These are phyloP conservation scores for Spathaspora arborariae DNA, from an alignment of 805 yeast genomes.

Conservation along the genomic window DNA sequence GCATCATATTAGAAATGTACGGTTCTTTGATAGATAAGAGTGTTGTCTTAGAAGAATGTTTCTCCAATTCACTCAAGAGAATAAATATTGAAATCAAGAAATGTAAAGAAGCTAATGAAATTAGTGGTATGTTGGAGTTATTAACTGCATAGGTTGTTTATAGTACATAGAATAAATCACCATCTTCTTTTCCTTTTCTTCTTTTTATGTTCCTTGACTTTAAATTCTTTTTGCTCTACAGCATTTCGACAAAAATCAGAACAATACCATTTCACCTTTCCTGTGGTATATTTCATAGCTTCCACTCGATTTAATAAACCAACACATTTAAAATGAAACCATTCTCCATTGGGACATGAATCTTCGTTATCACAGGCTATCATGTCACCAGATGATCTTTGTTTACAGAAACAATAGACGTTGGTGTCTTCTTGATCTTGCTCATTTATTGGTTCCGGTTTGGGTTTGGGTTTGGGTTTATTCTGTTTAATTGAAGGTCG, in stretches of 20 bases:
- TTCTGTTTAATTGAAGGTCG: slow-evolving; percentile 1
- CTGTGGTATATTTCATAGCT: slow-evolving; percentile 31
- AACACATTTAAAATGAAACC: slow-evolving; percentile 46
- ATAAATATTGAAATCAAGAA: slow-evolving; percentile 67
- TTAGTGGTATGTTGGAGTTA: slow-evolving; percentile 91
- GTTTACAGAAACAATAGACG: slow-evolving; percentile 85
- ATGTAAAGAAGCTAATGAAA: slow-evolving; percentile 82
- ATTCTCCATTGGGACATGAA: slow-evolving; percentile 41
- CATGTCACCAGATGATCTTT: slow-evolving; percentile 94
- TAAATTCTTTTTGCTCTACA: slow-evolving; percentile 8
- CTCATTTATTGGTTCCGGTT: slow-evolving; percentile 2
- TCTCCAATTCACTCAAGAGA: slow-evolving; percentile 56
- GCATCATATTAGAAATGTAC: slow-evolving; percentile 70
- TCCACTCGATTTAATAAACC: slow-evolving; percentile 37
- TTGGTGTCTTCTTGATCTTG: slow-evolving; percentile 20
- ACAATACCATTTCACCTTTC: slow-evolving; percentile 39
- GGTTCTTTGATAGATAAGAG: slow-evolving; percentile 68
- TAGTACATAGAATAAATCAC: slow-evolving; percentile 7
- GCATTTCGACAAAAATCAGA: slow-evolving; percentile 26
- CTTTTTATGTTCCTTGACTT: slow-evolving; percentile 9
- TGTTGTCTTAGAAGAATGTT: slow-evolving; percentile 71
- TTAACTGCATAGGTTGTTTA: slow-evolving; percentile 45
- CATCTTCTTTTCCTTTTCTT: slow-evolving; percentile 13
- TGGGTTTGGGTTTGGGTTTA: background rate
- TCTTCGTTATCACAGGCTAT: slow-evolving; percentile 82